Conservation (phyloP, 2,329 filamentous ascomycete species). For the Lasiodiplodia gonubiensis region DNA sequence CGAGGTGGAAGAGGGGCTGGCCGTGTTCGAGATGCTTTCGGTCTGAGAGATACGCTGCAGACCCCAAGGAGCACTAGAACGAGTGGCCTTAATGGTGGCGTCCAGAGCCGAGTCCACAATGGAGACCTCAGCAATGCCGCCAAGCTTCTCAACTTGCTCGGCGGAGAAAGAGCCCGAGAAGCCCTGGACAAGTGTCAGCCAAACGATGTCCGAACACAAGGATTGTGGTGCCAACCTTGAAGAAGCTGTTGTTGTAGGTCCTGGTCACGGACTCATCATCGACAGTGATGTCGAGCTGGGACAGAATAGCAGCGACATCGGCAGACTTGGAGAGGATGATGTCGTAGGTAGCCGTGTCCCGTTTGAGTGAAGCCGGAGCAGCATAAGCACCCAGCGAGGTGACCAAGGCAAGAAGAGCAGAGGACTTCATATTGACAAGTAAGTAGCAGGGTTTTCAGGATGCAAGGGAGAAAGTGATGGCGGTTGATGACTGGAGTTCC, state of each 20-base stretch:
- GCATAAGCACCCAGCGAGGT: conserved; percentile 20
- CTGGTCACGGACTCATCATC: conserved; percentile 17
- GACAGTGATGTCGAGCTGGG: conserved; percentile 13
- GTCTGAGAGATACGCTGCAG: conserved; percentile 49
- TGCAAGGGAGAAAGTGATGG: background rate
- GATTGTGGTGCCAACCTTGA: conserved; percentile 3
- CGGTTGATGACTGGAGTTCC: background rate
- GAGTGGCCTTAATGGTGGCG: conserved; percentile 38
- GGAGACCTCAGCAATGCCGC: conserved; percentile 22
- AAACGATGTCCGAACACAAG: no score
- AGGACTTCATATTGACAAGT: conserved; percentile 22
- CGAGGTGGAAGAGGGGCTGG: conserved; percentile 43
- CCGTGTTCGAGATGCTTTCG: conserved; percentile 33
- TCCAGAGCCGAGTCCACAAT: conserved; percentile 22
- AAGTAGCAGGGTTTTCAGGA: background rate
- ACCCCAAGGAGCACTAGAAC: conserved; percentile 49
- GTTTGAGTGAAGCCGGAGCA: conserved; percentile 3
- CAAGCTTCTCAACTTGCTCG: conserved; percentile 17
- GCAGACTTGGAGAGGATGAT: conserved; percentile 18
- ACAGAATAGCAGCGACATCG: conserved; percentile 17
- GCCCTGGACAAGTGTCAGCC: background rate
- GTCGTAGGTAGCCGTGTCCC: conserved; percentile 24
- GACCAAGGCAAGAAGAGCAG: conserved; percentile 15
- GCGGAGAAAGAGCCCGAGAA: conserved; percentile 27
- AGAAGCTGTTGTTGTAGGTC: conserved; percentile 28